Percentiles rank a stretch among this genome's conserved stretches.
Conservation (phyloP, 1,284 basidiomycete genomes). For the Irpex lacteus region DNA sequence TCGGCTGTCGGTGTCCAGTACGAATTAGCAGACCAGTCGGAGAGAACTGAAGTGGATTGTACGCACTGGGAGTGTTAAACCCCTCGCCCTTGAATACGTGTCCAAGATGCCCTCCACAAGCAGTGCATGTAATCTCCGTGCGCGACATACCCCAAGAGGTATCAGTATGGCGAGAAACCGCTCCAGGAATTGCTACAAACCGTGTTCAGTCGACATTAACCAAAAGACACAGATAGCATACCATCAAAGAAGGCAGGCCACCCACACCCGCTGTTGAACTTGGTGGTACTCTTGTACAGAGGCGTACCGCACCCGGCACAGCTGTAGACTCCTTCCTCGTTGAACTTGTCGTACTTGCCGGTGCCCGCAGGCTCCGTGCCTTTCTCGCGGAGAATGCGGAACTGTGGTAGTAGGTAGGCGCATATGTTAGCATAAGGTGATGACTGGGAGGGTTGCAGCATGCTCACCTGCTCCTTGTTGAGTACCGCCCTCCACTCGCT, state of each 20-base stretch:
- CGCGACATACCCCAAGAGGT: constrained; percentile 51
- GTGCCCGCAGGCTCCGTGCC: constrained; percentile 83
- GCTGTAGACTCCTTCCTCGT: constrained; percentile 65
- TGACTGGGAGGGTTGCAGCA: neutral
- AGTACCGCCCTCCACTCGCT: constrained; percentile 87
- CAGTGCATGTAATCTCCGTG: constrained; percentile 78
- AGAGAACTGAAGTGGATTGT: constrained; percentile 9
- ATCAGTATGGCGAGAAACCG: constrained; percentile 76
- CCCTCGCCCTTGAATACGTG: constrained; percentile 95
- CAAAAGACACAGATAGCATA: constrained; percentile 23
- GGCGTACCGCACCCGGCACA: constrained; percentile 72
- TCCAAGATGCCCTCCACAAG: constrained; percentile 89
- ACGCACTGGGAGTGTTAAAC: constrained; percentile 66
- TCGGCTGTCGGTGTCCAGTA: constrained; percentile 45
- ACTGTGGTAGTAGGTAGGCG: constrained; percentile 50
- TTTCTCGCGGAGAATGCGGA: constrained; percentile 82
- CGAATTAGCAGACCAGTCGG: constrained; percentile 16
- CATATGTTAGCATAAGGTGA: neutral
- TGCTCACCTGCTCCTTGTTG: constrained; percentile 73
- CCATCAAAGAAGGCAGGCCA: constrained; percentile 98
- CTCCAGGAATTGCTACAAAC: constrained; percentile 78
- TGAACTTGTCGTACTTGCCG: constrained; percentile 75
- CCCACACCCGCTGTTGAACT: constrained; percentile 92
- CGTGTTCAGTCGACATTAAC: neutral
- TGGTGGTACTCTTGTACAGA: constrained; percentile 85